Conservation (phyloP, 352 stramenopile species). For the Phytophthora pluvialis region DNA sequence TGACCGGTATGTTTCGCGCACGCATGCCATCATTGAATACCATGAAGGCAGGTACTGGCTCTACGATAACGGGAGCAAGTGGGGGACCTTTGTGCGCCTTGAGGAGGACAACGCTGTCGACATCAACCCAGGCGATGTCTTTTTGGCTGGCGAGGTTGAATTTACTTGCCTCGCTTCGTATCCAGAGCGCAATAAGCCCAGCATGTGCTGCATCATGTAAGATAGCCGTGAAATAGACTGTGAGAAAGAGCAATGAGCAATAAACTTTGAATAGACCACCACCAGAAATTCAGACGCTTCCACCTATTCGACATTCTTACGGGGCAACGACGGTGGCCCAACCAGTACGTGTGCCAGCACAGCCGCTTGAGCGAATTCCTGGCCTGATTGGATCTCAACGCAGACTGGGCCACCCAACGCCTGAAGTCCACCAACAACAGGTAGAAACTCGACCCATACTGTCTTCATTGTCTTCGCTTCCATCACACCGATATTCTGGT, state of each 20-base stretch:
- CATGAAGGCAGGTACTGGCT: constrained; percentile 76
- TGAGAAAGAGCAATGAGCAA: constrained; percentile 9
- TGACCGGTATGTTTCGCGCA: constrained; percentile 61
- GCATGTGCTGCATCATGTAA: constrained; percentile 60
- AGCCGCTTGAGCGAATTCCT: constrained; percentile 62
- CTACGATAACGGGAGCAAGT: constrained; percentile 72
- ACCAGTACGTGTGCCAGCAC: constrained; percentile 64
- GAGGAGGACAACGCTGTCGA: constrained; percentile 73
- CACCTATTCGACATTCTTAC: constrained; percentile 29
- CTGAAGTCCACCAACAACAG: constrained; percentile 73
- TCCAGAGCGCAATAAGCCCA: constrained; percentile 61
- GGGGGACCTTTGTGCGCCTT: constrained; percentile 77
- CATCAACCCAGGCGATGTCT: constrained; percentile 70
- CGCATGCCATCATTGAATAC: constrained; percentile 77
- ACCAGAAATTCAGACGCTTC: constrained; percentile 5
- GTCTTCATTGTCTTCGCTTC: constrained; percentile 48
- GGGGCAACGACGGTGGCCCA: constrained; percentile 22
- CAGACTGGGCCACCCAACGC: constrained; percentile 60
- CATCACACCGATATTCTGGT: constrained; percentile 71
- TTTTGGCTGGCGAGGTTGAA: constrained; percentile 74
- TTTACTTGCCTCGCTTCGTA: constrained; percentile 77
- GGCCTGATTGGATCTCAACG: constrained; percentile 68
- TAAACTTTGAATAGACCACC: constrained; percentile 7
- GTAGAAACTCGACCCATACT: constrained; percentile 70
- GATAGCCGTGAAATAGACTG: constrained; percentile 17